A percentile compares a stretch with the other conserved stretches of the same genome.
Evolutionary conservation across 208 protist species (phyloP).

Genomic region (Histomonas meleagridis): DNA sequence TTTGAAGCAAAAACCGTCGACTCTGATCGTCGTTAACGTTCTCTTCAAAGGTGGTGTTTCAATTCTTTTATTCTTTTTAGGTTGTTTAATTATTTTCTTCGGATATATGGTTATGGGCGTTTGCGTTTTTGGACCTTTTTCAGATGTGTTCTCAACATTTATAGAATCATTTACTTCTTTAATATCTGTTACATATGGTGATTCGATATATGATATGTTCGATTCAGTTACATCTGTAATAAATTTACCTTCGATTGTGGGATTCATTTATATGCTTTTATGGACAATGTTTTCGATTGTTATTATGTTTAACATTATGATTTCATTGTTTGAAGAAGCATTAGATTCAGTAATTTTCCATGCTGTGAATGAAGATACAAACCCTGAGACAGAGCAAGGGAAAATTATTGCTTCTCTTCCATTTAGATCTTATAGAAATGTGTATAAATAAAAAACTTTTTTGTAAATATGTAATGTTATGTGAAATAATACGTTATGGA

Average conservation of each 20-base stretch:
- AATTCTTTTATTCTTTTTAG: background rate
- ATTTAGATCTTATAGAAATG: too few species aligned
- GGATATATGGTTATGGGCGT: background rate
- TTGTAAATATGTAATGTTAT: too few species aligned
- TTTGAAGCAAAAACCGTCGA: background rate
- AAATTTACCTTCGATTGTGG: background rate
- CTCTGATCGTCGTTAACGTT: slow-evolving; percentile 28
- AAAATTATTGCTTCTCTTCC: too few species aligned
- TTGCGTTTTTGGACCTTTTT: background rate
- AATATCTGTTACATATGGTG: background rate
- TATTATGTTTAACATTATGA: slow-evolving; percentile 31
- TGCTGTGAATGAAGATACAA: too few species aligned
- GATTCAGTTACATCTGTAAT: background rate
- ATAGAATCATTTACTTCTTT: background rate
- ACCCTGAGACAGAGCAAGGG: too few species aligned
- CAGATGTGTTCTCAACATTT: background rate
- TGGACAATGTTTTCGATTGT: background rate
- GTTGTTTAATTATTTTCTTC: background rate
- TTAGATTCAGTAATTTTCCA: too few species aligned
- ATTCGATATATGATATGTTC: background rate
- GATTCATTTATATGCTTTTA: background rate
- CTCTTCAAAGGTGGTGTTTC: background rate
- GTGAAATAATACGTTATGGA: too few species aligned
- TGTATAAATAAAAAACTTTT: too few species aligned
- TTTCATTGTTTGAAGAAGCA: slow-evolving; percentile 8